Evolutionary conservation across 495 filamentous ascomycete genomes (phyloP).

Genomic region (Hyaloscypha hepaticicola): DNA sequence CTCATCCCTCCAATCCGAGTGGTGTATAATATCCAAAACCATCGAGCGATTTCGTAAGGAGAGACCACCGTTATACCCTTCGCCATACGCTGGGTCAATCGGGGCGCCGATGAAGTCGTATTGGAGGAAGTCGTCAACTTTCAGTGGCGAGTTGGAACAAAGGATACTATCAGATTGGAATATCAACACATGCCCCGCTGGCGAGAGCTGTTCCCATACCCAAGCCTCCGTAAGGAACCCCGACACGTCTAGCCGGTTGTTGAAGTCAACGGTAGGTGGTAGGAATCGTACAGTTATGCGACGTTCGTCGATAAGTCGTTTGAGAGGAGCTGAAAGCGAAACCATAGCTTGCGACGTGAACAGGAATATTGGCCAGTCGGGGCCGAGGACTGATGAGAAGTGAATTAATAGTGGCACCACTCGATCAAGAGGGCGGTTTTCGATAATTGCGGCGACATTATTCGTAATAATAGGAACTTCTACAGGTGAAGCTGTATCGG

Average conservation of each 20-base stretch:
- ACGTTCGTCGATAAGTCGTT: constrained; percentile 10
- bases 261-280: constrained; percentile 3
- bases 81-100: neutral
- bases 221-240: constrained; percentile 12
- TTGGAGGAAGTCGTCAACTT: constrained; percentile 20
- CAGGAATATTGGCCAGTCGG: constrained; percentile 30
- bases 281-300: constrained; percentile 10
- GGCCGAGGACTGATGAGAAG: constrained; percentile 32
- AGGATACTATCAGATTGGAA: constrained; percentile 25
- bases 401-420: constrained; percentile 32
- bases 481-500: too few relatives aligned
- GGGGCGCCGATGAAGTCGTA: constrained; percentile 27
- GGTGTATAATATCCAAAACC: constrained; percentile 22
- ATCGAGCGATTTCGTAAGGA: constrained; percentile 18
- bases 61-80: constrained; percentile 20
- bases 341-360: constrained; percentile 14
- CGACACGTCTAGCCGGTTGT: neutral
- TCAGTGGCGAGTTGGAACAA: constrained; percentile 8
- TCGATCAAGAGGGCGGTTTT: constrained; percentile 17
- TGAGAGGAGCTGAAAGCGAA: neutral
- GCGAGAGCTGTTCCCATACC: constrained; percentile 22
- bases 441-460: constrained; percentile 31
- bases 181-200: constrained; percentile 17
- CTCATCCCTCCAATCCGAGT: too few relatives aligned
- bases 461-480: too few relatives aligned